Percentiles rank a stretch among this genome's conserved stretches.
Evolutionary conservation across 164 flowering plant species (phyloP).

Genomic region (Akebia trifoliata): DNA sequence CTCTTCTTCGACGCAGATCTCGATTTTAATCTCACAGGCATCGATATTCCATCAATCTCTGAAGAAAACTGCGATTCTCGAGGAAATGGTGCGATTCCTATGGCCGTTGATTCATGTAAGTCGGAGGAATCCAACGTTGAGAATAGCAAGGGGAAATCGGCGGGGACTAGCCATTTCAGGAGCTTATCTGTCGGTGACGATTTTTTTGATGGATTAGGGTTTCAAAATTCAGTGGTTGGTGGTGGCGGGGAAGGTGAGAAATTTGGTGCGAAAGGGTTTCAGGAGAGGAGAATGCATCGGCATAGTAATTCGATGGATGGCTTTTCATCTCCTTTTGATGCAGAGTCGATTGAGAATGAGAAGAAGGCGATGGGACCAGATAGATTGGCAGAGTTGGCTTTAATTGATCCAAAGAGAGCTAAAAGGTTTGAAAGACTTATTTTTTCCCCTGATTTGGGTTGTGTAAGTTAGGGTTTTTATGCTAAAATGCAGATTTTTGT

Average conservation of each 20-base stretch:
- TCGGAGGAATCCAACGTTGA: conserved; percentile 33
- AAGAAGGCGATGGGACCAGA: conserved; percentile 73
- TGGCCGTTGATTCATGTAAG: conserved; percentile 31
- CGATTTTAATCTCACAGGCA: conserved; percentile 32
- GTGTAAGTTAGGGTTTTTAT: too few species aligned
- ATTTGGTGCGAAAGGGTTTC: conserved; percentile 12
- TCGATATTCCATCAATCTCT: conserved; percentile 30
- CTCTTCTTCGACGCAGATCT: conserved; percentile 40
- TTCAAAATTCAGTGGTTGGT: conserved; percentile 12
- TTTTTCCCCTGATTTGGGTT: background rate
- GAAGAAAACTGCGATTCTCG: conserved; percentile 20
- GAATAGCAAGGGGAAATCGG: conserved; percentile 5
- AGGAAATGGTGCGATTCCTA: conserved; percentile 13
- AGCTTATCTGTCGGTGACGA: conserved; percentile 85
- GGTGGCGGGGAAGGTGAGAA: conserved; percentile 9
- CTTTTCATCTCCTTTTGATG: conserved; percentile 28
- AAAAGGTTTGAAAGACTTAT: conserved; percentile 61
- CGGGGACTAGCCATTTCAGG: conserved; percentile 38
- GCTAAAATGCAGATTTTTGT: too few species aligned
- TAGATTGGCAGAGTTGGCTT: conserved; percentile 61
- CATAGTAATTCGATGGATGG: conserved; percentile 74
- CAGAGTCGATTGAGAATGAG: conserved; percentile 33
- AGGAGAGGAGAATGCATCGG: conserved; percentile 46
- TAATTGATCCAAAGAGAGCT: conserved; percentile 75
- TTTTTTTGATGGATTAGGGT: conserved; percentile 61